Conservation (phyloP, 139 green algal genomes). For the Tetradesmus lagerheimii region DNA sequence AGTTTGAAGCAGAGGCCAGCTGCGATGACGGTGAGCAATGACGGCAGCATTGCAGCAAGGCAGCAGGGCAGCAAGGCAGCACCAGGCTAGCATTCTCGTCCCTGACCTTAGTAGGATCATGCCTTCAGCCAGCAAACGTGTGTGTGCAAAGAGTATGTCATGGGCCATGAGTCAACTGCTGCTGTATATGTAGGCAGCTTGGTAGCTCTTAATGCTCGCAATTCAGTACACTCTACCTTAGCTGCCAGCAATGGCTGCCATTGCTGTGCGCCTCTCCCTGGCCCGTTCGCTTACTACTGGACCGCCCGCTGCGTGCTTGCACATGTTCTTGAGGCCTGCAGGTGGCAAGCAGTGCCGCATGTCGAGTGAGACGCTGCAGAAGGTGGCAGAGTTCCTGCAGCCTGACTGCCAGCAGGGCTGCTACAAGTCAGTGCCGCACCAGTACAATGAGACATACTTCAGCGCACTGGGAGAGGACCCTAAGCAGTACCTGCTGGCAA, state of each 20-base stretch:
- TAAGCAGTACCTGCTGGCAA: conserved; percentile 59
- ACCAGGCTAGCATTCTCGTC: neutral
- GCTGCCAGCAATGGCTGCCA: too few species aligned
- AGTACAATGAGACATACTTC: conserved; percentile 73
- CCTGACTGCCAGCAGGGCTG: conserved; percentile 48
- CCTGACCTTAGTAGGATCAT: too few species aligned
- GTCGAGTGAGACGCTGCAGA: neutral
- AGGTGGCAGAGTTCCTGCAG: conserved; percentile 21
- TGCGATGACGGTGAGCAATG: neutral
- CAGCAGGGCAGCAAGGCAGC: neutral
- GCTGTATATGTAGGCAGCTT: too few species aligned
- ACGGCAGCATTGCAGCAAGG: neutral
- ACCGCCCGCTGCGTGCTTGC: neutral
- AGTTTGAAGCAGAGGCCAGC: neutral
- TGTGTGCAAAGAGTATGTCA: neutral
- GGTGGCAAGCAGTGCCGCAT: neutral
- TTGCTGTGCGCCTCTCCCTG: neutral
- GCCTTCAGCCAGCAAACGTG: too few species aligned
- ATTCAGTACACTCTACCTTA: too few species aligned
- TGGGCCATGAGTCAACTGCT: too few species aligned
- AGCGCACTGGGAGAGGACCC: conserved; percentile 46
- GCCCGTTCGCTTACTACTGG: too few species aligned
- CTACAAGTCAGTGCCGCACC: conserved; percentile 52
- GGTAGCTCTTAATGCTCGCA: too few species aligned
- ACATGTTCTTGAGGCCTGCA: neutral